Evolutionary conservation across 768 basidiomycete genomes (phyloP).

Genomic region (Cystofilobasidium ferigula): DNA sequence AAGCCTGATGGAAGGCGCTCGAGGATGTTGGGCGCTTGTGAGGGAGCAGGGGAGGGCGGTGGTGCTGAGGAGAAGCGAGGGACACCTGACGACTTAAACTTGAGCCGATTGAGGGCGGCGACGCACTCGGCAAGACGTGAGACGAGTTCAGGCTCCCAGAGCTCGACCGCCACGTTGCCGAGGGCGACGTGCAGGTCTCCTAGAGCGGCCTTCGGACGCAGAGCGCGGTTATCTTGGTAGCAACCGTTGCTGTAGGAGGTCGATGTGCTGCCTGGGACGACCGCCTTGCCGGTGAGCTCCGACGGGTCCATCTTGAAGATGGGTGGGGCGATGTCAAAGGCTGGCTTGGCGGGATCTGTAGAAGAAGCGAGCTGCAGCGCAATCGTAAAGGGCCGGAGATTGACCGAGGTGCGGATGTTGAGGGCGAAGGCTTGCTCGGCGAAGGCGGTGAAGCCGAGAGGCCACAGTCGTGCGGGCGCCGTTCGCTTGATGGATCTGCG

Average conservation of each 20-base stretch:
- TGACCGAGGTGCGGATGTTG: not conserved
- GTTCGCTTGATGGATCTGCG: not conserved
- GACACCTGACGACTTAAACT: no score
- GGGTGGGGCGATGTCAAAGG: not conserved
- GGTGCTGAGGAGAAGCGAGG: no score
- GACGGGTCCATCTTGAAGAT: not conserved
- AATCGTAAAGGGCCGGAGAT: not conserved
- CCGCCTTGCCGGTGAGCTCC: not conserved
- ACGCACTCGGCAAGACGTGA: constrained; percentile 48
- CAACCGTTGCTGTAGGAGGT: no score
- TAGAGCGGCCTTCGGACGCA: constrained; percentile 29
- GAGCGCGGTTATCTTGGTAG: constrained; percentile 16
- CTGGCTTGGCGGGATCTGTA: not conserved
- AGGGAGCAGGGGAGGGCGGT: constrained; percentile 31
- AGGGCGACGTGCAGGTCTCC: constrained; percentile 45
- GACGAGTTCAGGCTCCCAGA: constrained; percentile 56
- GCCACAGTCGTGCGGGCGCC: not conserved
- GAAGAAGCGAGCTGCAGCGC: not conserved
- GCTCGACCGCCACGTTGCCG: constrained; percentile 53
- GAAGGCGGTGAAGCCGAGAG: not conserved
- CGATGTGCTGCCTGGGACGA: not conserved
- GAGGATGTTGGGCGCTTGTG: constrained; percentile 26
- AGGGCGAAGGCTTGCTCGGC: not conserved
- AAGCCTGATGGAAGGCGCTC: constrained; percentile 49
- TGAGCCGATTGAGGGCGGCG: no score